A percentile compares a stretch with the other conserved stretches of the same genome.
Evolutionary conservation across 768 basidiomycete genomes (phyloP).

Genomic region (Suillus discolor): DNA sequence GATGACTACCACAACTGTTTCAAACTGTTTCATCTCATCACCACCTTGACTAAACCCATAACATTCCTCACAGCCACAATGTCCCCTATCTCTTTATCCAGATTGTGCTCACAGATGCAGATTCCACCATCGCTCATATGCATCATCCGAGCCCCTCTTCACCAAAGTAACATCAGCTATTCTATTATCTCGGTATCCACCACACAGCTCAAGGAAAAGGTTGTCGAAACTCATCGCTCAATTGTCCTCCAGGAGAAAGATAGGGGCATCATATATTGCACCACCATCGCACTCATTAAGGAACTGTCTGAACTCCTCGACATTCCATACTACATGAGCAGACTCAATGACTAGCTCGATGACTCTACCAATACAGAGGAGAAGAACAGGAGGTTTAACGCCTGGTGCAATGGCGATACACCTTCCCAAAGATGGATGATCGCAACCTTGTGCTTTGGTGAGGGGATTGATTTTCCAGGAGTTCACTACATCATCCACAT

Average conservation of each 20-base stretch:
- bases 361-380: conserved; percentile 2
- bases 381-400: background rate
- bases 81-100: conserved; percentile 1
- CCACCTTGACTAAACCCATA: conserved; percentile 11
- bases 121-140: background rate
- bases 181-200: accelerated
- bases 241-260: conserved; percentile 1
- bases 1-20: conserved; percentile 14
- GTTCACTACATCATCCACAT: background rate
- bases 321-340: conserved; percentile 14
- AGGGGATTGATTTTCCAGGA: background rate
- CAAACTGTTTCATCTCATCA: conserved; percentile 15
- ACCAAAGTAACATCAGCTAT: conserved; percentile 11
- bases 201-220: background rate
- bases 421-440: background rate
- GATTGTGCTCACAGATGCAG: conserved; percentile 1
- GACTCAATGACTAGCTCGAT: background rate
- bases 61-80: conserved; percentile 17
- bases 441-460: background rate
- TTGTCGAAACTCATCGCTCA: background rate
- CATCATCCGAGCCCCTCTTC: background rate
- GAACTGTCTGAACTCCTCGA: background rate
- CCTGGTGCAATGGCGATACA: background rate
- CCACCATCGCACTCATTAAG: background rate
- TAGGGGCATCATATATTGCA: conserved; percentile 14